Evolutionary conservation across 768 basidiomycete species (phyloP).

Genomic region (Rhizopogon rudus): DNA sequence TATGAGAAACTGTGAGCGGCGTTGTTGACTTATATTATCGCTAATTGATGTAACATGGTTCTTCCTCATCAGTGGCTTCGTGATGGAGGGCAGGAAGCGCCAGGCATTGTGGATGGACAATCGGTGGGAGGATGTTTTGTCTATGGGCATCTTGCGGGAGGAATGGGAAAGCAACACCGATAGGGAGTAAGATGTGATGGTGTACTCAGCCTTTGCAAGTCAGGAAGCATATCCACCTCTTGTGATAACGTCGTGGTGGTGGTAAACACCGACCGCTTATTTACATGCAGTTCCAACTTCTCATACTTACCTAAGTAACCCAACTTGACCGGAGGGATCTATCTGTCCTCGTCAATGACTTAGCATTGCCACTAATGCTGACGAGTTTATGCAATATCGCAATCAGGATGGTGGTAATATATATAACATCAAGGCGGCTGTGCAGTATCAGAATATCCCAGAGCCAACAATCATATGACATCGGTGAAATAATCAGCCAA

Average conservation of each 20-base stretch:
- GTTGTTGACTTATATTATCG: slow-evolving; percentile 1
- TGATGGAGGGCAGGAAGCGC: slow-evolving; percentile 33
- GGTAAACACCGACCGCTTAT: no score
- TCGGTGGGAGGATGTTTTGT: slow-evolving; percentile 32
- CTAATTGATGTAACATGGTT: background rate
- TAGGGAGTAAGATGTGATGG: background rate
- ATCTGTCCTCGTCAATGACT: no score
- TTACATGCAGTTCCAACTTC: no score
- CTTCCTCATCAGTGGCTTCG: slow-evolving; percentile 30
- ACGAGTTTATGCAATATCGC: background rate
- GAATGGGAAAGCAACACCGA: slow-evolving; percentile 26
- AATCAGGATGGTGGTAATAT: background rate
- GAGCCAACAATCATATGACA: slow-evolving; percentile 19
- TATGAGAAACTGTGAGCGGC: slow-evolving; percentile 38
- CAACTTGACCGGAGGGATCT: no score
- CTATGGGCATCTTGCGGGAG: slow-evolving; percentile 35
- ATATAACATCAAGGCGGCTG: background rate
- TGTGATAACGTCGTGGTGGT: no score
- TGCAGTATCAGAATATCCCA: background rate
- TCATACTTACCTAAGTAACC: no score
- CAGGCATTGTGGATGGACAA: slow-evolving; percentile 31
- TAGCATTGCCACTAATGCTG: background rate
- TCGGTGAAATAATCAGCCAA: slow-evolving; percentile 45
- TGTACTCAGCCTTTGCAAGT: no score
- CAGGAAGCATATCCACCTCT: no score